Evolutionary conservation across 169 alveolate species (phyloP).

Genomic region (Miamiensis avidus): DNA sequence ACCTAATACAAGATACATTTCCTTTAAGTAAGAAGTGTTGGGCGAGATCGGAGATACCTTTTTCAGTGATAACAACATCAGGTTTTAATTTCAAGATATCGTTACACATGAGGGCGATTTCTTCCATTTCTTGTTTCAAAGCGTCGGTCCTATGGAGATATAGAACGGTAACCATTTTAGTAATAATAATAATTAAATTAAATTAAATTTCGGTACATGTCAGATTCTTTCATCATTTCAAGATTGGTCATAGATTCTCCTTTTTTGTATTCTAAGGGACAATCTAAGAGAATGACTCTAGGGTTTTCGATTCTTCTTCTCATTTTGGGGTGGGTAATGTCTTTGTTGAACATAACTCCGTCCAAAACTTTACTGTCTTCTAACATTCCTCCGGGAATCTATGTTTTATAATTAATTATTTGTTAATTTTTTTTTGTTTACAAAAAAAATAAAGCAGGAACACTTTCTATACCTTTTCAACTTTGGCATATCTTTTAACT

Average conservation of each 20-base stretch:
- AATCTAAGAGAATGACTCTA: slow-evolving; percentile 95
- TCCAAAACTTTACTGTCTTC: slow-evolving; percentile 95
- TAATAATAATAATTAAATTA: not conserved
- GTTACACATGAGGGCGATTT: slow-evolving; percentile 95
- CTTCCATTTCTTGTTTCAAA: slow-evolving; percentile 96
- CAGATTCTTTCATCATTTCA: slow-evolving; percentile 97
- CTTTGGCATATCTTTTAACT: slow-evolving; percentile 96
- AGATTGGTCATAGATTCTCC: slow-evolving; percentile 98
- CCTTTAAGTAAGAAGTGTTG: slow-evolving; percentile 96
- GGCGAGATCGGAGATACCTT: slow-evolving; percentile 96
- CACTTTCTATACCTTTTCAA: slow-evolving; percentile 90
- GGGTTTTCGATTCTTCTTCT: slow-evolving; percentile 95
- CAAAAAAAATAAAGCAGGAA: slow-evolving; percentile 33
- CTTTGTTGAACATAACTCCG: slow-evolving; percentile 98
- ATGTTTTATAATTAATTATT: too few species aligned
- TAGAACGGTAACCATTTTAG: not conserved
- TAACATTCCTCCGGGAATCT: slow-evolving; percentile 99
- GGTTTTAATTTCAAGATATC: slow-evolving; percentile 94
- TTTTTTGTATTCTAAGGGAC: slow-evolving; percentile 98
- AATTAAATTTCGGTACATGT: slow-evolving; percentile 46
- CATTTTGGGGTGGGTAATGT: slow-evolving; percentile 99
- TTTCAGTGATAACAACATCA: slow-evolving; percentile 98
- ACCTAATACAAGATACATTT: slow-evolving; percentile 91
- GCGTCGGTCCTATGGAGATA: slow-evolving; percentile 85
- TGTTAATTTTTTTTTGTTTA: slow-evolving; percentile 43